These are phyloP conservation scores for Scedosporium dehoogii DNA, from an alignment of 2,329 filamentous ascomycete species.

Conservation along the genomic window DNA sequence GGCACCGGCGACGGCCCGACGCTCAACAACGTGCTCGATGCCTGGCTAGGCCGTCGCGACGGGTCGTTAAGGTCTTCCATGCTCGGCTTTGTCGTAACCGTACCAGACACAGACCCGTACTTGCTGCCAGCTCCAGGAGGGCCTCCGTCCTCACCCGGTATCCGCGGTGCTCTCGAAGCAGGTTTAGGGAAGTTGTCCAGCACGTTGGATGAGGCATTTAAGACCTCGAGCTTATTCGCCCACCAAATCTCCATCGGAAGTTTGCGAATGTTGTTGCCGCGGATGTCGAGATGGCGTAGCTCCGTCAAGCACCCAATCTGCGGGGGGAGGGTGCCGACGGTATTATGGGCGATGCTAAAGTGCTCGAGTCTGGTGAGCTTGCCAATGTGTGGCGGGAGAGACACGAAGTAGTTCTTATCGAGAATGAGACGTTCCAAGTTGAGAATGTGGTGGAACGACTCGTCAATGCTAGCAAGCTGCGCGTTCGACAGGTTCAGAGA, in stretches of 20 bases:
- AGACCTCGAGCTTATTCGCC: constrained; percentile 76
- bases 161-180: constrained; percentile 56
- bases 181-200: constrained; percentile 86
- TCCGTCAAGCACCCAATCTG: constrained; percentile 85
- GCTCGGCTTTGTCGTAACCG: constrained; percentile 53
- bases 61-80: constrained; percentile 65
- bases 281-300: constrained; percentile 74
- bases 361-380: constrained; percentile 75
- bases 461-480: constrained; percentile 83
- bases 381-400: constrained; percentile 75
- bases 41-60: constrained; percentile 70
- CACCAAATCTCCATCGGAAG: constrained; percentile 95
- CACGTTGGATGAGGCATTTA: constrained; percentile 94
- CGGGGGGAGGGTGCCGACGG: constrained; percentile 69
- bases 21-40: constrained; percentile 65
- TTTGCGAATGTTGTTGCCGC: constrained; percentile 86
- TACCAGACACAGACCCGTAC: constrained; percentile 25
- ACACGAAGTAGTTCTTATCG: constrained; percentile 93
- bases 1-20: constrained; percentile 63
- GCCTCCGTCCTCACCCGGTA: constrained; percentile 39
- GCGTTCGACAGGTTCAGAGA: constrained; percentile 83
- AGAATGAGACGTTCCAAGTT: constrained; percentile 81
- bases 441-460: constrained; percentile 76
- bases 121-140: constrained; percentile 22
- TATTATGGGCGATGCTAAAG: constrained; percentile 90